Base-by-base conservation (phyloP, 2,329 filamentous ascomycete species). In the Xylaria multiplex region DNA sequence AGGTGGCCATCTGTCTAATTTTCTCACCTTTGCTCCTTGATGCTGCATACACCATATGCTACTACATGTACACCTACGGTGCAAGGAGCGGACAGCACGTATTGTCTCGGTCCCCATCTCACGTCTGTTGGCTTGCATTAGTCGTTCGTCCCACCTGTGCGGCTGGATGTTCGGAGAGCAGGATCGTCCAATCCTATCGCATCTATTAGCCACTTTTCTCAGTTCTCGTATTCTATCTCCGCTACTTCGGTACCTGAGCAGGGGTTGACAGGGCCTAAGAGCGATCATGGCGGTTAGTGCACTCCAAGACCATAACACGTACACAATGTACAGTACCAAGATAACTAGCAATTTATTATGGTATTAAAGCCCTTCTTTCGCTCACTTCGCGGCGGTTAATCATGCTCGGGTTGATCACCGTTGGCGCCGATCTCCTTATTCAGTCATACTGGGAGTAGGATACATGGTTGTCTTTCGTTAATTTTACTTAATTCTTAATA, bases 41-140 rank as follows among this genome's bases (percentile, higher is more conserved):
- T 37, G 53, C 7, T 59, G 54, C 43, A 56, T 27, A 27, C 27
- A 27, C 27, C 43, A 56, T 27, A 27, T 1, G 5, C 27, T 64
- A 52, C 32, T 63, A 65, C 40, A 57, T 49, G 42, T 42, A 43
- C 49, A 30, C 42, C n/a, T 37, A 8, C 22, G 40, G 40, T 19
- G 37, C 22, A 56, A 48, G 35, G 43, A 50, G 50, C 35, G 16
- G 45, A 24, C 53, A 58, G 32, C 52, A 49, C n/a, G 56, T 59
- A 45, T 42, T 58, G 59, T 66, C 66, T 63, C 59, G 60, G 64
- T 66, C 49, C 54, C 64, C 61, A 65, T 59, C 49, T 35, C 42
- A 52, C 53, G 32, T 45, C 46, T 61, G 45, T 50, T 65, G 66
- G 64, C 68, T 46, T 71, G 61, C 70, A 68, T 67, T 64, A 64